Conservation (phyloP, 2,329 filamentous ascomycete species). For the Pestalotiopsis sp. region DNA sequence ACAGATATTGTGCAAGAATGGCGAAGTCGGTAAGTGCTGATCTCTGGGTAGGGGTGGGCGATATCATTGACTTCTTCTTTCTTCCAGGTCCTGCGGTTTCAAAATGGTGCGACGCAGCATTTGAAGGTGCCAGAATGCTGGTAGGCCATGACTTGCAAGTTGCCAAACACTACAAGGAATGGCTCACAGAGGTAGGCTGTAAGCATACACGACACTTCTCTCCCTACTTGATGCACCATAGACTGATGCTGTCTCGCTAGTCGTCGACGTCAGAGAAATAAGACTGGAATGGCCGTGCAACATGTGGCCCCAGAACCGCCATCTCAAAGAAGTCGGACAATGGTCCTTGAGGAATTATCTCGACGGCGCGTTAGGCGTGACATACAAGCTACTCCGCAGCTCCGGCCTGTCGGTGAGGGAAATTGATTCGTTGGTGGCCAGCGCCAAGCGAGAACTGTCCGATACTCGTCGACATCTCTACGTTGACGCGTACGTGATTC, state of each 20-base stretch:
- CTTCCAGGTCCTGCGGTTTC: not conserved
- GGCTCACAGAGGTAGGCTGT: not conserved
- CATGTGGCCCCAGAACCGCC: not conserved
- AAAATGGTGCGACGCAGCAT: not conserved
- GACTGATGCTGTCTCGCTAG: not conserved
- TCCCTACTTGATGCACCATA: rapidly evolving
- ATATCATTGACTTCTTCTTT: not conserved
- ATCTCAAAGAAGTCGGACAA: not conserved
- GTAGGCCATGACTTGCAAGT: not conserved
- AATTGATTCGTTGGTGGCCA: not conserved
- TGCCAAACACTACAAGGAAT: not conserved
- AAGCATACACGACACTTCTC: too few species aligned
- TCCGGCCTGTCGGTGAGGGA: not conserved
- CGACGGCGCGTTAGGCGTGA: not conserved
- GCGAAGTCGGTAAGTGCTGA: not conserved
- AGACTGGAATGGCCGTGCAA: not conserved
- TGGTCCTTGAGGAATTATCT: not conserved
- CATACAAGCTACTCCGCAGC: not conserved
- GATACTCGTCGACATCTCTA: not conserved
- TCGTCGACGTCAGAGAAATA: not conserved
- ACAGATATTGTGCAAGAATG: not conserved
- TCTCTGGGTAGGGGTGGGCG: not conserved
- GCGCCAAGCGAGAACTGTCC: not conserved
- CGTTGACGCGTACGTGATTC: not conserved
- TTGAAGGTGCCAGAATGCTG: not conserved